Base-by-base conservation (phyloP, 1,139 yeast genomes). In the Zygotorulaspora mrakii region DNA sequence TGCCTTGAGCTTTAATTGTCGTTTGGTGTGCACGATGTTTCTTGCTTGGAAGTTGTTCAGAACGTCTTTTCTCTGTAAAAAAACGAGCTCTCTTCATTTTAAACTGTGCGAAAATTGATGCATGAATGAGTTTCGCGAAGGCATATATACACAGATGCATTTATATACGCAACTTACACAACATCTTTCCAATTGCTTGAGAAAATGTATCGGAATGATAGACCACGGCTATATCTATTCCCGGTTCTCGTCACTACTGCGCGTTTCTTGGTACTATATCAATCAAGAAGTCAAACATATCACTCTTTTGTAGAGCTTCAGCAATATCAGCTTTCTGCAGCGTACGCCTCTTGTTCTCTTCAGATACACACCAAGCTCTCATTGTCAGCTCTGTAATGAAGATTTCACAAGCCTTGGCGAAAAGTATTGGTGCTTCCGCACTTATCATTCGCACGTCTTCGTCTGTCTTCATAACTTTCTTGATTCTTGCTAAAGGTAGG, bases 351-450 rank as follows among this genome's bases (percentile, higher is more conserved):
- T 91, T 91, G 66, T 86, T 87, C 55, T 87, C 96, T 62, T 91
- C 97, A 1, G 97, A 96, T 55, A 89, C 96, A 47, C 91, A 87
- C 98, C 98, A 91, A 2, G 98, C 97, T 45, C 98, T 73, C 96
- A 91, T 88, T 9, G 98, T 89, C 42, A 91, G 71, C 63, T 91
- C 98, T 0, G 97, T 89, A 49, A 91, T 91, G 64, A 91, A 91
- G 31, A 91, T 82, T 61, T 91, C 98, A 65, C 98, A 91, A 1
- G 97, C 97, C 64, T 91, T 91, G 35, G 98, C 97, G 68, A 91
- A 91, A 47, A 91, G 67, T 26, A 91, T 88, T 1, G 98, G 98
- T 0, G 97, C 97, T 66, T 91, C 98, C 2, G 98, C 97, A 51
- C 94, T 80, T 45, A 91, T 91, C 98, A 91, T 91, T 50, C 89